These are phyloP conservation scores for Pythium phragmitis DNA, from an alignment of 352 stramenopile species.

Conservation along the genomic window DNA sequence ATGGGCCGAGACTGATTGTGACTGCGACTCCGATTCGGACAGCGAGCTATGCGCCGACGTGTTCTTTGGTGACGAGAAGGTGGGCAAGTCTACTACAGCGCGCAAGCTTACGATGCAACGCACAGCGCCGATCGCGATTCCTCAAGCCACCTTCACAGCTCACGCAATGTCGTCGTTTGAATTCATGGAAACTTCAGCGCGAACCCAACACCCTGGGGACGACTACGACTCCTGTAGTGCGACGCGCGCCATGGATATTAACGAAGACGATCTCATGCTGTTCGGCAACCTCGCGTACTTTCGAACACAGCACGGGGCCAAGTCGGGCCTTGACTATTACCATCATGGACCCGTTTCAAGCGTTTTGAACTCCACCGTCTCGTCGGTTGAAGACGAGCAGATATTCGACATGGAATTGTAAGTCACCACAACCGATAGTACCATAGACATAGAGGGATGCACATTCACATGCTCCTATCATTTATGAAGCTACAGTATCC, in stretches of 20 bases:
- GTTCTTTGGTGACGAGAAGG: conserved; percentile 23
- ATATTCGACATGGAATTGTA: conserved; percentile 78
- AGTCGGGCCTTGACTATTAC: conserved; percentile 14
- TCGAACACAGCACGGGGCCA: conserved; percentile 43
- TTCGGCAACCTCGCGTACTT: conserved; percentile 74
- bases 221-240: conserved; percentile 3
- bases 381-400: conserved; percentile 40
- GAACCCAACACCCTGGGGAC: background rate
- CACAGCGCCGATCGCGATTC: conserved; percentile 63
- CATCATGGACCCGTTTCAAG: conserved; percentile 8
- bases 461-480: background rate
- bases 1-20: conserved; percentile 53
- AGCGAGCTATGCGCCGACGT: conserved; percentile 24
- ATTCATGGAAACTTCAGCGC: conserved; percentile 19
- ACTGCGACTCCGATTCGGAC: conserved; percentile 50
- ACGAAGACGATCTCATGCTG: conserved; percentile 63
- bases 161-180: conserved; percentile 20
- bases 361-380: background rate
- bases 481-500: conserved; percentile 2
- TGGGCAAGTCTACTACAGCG: conserved; percentile 5
- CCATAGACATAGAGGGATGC: conserved; percentile 14
- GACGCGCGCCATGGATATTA: conserved; percentile 31
- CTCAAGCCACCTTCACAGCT: conserved; percentile 23
- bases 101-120: conserved; percentile 29
- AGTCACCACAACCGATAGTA: conserved; percentile 20